Evolutionary conservation across 2,329 filamentous ascomycete species (phyloP).

Genomic region (Aspergillus fischeri): DNA sequence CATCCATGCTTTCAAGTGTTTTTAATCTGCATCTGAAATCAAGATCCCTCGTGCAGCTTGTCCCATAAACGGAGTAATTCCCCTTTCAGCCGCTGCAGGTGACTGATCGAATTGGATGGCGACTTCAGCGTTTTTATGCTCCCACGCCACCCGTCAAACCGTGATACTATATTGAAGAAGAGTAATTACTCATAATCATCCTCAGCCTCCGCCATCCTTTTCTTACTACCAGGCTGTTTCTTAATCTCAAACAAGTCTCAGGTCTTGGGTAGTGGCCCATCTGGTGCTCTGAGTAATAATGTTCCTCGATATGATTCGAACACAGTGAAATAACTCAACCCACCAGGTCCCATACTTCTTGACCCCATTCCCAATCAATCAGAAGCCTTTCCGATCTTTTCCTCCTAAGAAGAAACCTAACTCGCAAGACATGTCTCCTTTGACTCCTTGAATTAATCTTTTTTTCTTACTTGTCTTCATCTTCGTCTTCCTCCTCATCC

Average conservation of each 20-base stretch:
- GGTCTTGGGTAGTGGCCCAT: neutral
- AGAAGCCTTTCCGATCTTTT: neutral
- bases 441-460: slow-evolving; percentile 2
- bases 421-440: neutral
- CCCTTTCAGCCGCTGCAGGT: neutral
- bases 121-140: neutral
- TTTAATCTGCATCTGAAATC: neutral
- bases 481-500: slow-evolving; percentile 4
- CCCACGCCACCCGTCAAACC: neutral
- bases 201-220: too few species aligned
- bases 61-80: neutral
- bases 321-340: neutral
- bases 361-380: neutral
- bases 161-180: neutral
- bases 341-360: neutral
- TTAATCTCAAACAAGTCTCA: neutral
- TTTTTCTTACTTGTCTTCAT: slow-evolving; percentile 9
- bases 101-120: neutral
- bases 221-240: neutral
- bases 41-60: neutral
- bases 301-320: neutral
- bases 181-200: neutral
- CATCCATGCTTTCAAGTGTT: too few species aligned
- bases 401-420: neutral
- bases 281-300: neutral